Conservation (phyloP, 1,139 yeast genomes). For the Kodamaea arcana region DNA sequence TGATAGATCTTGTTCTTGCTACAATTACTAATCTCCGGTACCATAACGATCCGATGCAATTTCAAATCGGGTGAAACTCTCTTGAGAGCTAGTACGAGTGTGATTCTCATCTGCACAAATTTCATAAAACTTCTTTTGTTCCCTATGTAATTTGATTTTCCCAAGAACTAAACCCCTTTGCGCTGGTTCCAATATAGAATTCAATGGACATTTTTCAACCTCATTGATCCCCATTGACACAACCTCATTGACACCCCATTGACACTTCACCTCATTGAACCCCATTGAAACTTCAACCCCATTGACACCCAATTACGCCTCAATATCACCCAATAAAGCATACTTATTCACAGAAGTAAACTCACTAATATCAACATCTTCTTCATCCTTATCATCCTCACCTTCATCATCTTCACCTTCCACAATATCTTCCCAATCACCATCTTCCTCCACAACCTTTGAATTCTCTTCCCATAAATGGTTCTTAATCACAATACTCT, state of each 20-base stretch:
- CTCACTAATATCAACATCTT: constrained; percentile 6
- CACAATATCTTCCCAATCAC: constrained; percentile 12
- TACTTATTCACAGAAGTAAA: constrained; percentile 34
- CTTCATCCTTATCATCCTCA: constrained; percentile 19
- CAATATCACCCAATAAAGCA: constrained; percentile 48
- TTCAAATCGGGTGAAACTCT: constrained; percentile 22
- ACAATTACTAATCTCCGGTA: constrained; percentile 38
- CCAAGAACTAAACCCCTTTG: background rate
- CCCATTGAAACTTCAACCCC: no score
- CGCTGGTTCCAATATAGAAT: constrained; percentile 10
- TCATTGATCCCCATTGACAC: no score
- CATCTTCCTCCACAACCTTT: constrained; percentile 9
- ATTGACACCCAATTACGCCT: no score
- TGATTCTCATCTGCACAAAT: background rate
- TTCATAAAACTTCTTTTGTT: constrained; percentile 1
- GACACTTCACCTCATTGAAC: no score
- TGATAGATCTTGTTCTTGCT: constrained; percentile 51
- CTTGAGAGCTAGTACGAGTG: constrained; percentile 25
- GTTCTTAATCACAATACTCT: constrained; percentile 33
- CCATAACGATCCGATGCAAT: constrained; percentile 13
- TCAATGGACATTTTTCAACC: no score
- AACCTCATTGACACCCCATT: no score
- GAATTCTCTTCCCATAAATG: constrained; percentile 9
- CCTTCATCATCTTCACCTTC: constrained; percentile 24
- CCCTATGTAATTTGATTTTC: background rate